Evolutionary conservation across 805 yeast species (phyloP).

Genomic region (Wickerhamiella spandovensis): DNA sequence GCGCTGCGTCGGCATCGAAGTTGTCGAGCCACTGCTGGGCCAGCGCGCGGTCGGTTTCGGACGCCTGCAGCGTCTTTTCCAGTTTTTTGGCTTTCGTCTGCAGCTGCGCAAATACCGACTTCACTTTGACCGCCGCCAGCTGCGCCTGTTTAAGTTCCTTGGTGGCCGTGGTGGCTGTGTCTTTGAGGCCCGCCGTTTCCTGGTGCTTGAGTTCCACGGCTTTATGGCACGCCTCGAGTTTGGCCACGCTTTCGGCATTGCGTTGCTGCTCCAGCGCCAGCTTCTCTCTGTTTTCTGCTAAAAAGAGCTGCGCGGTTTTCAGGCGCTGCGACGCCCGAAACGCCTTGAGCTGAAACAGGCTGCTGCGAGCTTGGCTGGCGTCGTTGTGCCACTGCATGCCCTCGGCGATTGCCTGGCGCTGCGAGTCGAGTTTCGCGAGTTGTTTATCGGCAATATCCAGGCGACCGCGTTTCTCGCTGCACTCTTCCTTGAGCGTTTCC

Average conservation of each 20-base stretch:
- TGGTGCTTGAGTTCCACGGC: background rate
- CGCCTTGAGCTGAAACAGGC: slow-evolving; percentile 35
- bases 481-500: slow-evolving; percentile 66
- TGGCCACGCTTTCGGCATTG: slow-evolving; percentile 10
- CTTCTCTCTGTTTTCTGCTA: slow-evolving; percentile 28
- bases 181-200: slow-evolving; percentile 15
- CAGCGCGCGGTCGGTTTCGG: slow-evolving; percentile 34
- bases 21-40: slow-evolving; percentile 25
- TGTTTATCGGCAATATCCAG: slow-evolving; percentile 71
- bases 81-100: slow-evolving; percentile 33
- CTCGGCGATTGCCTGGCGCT: slow-evolving; percentile 54
- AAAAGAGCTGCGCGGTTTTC: background rate
- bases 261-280: slow-evolving; percentile 21
- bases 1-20: slow-evolving; percentile 32
- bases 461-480: slow-evolving; percentile 68
- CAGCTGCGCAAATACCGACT: slow-evolving; percentile 6
- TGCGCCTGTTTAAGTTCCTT: slow-evolving; percentile 30
- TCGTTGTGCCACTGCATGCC: slow-evolving; percentile 54
- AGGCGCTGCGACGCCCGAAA: background rate
- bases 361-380: slow-evolving; percentile 38
- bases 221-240: slow-evolving; percentile 5
- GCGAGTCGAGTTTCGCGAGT: slow-evolving; percentile 43
- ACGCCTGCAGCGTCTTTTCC: slow-evolving; percentile 38
- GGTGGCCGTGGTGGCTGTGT: slow-evolving; percentile 20
- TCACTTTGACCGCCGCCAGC: slow-evolving; percentile 36